Evolutionary conservation across 2,329 filamentous ascomycete species (phyloP).

Genomic region (Curvularia sp.): DNA sequence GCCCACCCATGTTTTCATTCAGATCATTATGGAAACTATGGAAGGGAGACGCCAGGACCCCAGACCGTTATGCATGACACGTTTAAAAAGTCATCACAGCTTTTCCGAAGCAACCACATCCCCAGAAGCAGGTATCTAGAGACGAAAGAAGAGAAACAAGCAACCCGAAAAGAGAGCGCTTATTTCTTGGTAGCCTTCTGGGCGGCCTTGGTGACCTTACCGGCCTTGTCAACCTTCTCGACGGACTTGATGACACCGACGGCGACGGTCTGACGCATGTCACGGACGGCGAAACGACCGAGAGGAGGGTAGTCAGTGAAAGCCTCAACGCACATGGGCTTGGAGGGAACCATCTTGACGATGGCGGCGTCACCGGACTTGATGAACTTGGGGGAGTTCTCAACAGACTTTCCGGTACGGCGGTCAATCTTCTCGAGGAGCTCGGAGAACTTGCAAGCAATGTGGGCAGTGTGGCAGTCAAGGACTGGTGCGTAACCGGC

Average conservation of each 20-base stretch:
- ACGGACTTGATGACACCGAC: constrained; percentile 90
- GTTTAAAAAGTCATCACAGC: constrained; percentile 45
- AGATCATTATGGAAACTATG: constrained; percentile 51
- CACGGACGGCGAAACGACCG: constrained; percentile 99
- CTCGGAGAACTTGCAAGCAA: constrained; percentile 99
- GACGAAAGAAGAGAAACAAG: constrained; percentile 45
- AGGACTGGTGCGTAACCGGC: constrained; percentile 98
- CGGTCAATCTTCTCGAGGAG: constrained; percentile 99
- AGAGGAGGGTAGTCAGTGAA: constrained; percentile 99
- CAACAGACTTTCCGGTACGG: constrained; percentile 98
- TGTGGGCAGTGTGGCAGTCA: constrained; percentile 99
- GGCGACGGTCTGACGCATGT: constrained; percentile 84
- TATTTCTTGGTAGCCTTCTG: constrained; percentile 54
- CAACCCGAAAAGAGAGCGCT: constrained; percentile 39
- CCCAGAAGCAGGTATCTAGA: constrained; percentile 47
- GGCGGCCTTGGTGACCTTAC: constrained; percentile 60
- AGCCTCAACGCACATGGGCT: constrained; percentile 99
- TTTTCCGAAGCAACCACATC: constrained; percentile 49
- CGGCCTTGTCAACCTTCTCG: constrained; percentile 57
- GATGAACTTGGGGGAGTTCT: constrained; percentile 97
- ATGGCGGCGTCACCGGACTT: constrained; percentile 99
- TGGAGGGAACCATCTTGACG: constrained; percentile 99
- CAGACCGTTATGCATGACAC: constrained; percentile 49
- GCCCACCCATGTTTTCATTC: constrained; percentile 49
- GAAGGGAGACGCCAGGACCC: constrained; percentile 48